Percentiles rank a stretch among this genome's conserved stretches.
Evolutionary conservation across 2,329 filamentous ascomycete genomes (phyloP).

Genomic region (Aspergillus quadrilineatus): DNA sequence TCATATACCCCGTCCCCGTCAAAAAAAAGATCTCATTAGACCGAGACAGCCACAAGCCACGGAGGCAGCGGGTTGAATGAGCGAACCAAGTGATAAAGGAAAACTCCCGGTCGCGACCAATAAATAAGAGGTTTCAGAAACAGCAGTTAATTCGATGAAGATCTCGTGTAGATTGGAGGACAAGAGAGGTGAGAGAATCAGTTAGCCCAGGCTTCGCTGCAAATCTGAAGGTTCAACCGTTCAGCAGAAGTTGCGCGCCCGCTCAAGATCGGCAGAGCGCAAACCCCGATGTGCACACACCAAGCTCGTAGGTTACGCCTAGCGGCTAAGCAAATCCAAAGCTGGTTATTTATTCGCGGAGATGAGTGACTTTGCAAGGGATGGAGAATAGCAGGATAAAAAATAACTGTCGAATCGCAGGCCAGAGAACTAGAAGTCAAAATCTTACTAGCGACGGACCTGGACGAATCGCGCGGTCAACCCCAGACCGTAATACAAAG

Average conservation of each 20-base stretch:
- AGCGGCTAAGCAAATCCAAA: conserved; percentile 1
- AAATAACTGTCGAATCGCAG: conserved; percentile 12
- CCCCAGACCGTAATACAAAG: conserved; percentile 10
- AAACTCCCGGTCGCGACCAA: background rate
- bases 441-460: conserved; percentile 3
- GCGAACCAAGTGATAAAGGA: background rate
- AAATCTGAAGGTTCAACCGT: background rate
- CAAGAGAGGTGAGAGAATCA: conserved; percentile 7
- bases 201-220: conserved; percentile 5
- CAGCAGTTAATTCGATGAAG: background rate
- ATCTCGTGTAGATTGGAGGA: background rate
- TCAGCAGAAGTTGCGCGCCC: conserved; percentile 11
- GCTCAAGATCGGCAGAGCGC: conserved; percentile 18
- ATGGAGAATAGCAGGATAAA: background rate
- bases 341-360: conserved; percentile 8
- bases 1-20: conserved; percentile 4
- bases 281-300: conserved; percentile 9
- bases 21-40: conserved; percentile 5
- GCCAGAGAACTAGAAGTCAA: conserved; percentile 1
- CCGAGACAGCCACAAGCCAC: conserved; percentile 5
- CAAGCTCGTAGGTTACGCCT: conserved; percentile 10
- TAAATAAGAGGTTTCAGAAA: background rate
- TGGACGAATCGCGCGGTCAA: conserved; percentile 8
- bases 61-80: conserved; percentile 3
- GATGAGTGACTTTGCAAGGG: conserved; percentile 1